These are phyloP conservation scores for Chlamydomonas sphaeroides DNA, from an alignment of 139 green algal genomes.

Conservation along the genomic window DNA sequence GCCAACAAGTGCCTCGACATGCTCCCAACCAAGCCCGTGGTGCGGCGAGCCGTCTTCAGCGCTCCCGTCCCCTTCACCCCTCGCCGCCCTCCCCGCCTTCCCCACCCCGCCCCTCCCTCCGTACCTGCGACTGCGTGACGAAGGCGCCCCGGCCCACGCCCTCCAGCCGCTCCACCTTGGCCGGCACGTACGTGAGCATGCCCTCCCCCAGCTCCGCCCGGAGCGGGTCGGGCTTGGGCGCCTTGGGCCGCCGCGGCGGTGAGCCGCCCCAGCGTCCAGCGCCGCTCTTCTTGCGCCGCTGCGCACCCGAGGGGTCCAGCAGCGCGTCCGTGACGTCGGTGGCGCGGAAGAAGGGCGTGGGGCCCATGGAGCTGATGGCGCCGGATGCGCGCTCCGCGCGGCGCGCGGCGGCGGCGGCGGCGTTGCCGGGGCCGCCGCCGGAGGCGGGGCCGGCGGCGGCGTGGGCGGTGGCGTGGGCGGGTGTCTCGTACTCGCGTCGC, in stretches of 20 bases:
- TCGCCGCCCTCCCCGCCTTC: background rate
- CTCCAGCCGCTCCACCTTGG: background rate
- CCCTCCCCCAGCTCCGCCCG: slow-evolving; percentile 8
- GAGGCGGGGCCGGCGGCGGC: background rate
- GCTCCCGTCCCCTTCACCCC: too few species aligned
- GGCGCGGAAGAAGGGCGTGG: background rate
- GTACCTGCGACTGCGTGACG: slow-evolving; percentile 28
- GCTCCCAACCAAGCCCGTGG: too few species aligned
- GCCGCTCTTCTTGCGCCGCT: background rate
- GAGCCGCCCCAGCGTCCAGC: too few species aligned
- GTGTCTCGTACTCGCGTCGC: background rate
- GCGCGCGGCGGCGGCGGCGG: too few species aligned
- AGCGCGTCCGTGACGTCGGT: background rate
- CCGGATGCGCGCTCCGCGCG: too few species aligned
- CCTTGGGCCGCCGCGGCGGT: too few species aligned
- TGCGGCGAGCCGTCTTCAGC: too few species aligned
- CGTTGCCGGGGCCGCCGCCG: background rate
- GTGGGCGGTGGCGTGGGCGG: background rate
- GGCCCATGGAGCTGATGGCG: too few species aligned
- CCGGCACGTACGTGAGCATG: slow-evolving; percentile 31
- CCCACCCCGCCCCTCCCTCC: background rate
- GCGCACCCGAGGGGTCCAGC: too few species aligned
- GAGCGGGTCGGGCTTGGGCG: background rate
- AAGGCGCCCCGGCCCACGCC: background rate
- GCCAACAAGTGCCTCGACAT: too few species aligned